phyloP scores from a whole-genome alignment of 1,284 basidiomycete species.

The Boletus semigastroideus region DNA sequence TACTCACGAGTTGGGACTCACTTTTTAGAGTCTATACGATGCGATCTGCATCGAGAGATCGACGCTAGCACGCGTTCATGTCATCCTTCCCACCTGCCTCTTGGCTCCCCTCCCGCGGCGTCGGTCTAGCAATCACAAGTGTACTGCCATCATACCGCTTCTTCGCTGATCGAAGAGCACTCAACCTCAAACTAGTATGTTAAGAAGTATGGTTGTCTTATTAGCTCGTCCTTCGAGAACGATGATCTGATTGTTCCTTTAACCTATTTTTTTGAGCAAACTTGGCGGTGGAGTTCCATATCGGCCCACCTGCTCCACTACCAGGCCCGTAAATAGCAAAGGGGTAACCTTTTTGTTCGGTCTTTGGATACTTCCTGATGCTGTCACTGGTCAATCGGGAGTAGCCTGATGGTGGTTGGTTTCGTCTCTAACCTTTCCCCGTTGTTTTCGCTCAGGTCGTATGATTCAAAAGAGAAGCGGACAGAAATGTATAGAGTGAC shows the following conservation, averaged over 20 bases:
- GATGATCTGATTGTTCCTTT: constrained; percentile 18
- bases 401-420: constrained; percentile 12
- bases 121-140: not conserved
- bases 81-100: not conserved
- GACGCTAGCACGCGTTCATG: constrained; percentile 8
- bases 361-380: constrained; percentile 6
- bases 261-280: constrained; percentile 4
- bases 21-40: constrained; percentile 3
- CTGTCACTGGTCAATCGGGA: constrained; percentile 12
- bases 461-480: constrained; percentile 30
- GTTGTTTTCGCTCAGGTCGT: constrained; percentile 23
- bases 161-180: constrained; percentile 24
- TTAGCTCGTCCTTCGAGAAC: constrained; percentile 12
- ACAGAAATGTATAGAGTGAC: constrained; percentile 30
- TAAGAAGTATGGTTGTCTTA: constrained; percentile 23
- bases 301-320: constrained; percentile 6
- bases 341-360: constrained; percentile 18
- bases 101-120: not conserved
- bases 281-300: constrained; percentile 7
- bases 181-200: constrained; percentile 26
- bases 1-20: constrained; percentile 7
- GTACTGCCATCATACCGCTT: constrained; percentile 16
- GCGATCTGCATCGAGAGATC: constrained; percentile 19
- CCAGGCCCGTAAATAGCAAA: constrained; percentile 21
- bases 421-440: constrained; percentile 21